Evolutionary conservation across 768 basidiomycete genomes (phyloP).

Genomic region (Boletellus ananas): DNA sequence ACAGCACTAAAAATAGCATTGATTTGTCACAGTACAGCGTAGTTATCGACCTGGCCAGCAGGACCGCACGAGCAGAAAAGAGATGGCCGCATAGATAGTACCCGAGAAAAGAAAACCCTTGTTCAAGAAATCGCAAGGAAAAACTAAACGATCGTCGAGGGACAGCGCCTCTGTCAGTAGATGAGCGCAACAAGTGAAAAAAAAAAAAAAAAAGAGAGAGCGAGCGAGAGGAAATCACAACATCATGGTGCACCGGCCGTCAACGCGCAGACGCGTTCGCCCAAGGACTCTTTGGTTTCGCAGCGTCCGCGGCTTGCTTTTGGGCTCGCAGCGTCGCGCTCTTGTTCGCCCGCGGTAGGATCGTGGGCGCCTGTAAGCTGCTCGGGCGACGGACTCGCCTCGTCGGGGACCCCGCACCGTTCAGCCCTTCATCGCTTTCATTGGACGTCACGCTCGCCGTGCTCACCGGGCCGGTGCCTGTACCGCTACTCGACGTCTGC

Average conservation of each 20-base stretch:
- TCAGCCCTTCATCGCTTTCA: constrained; percentile 20
- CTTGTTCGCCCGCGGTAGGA: constrained; percentile 67
- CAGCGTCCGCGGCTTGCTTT: constrained; percentile 47
- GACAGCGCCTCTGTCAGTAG: constrained; percentile 17
- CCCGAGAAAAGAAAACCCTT: constrained; percentile 2
- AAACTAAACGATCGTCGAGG: constrained; percentile 14
- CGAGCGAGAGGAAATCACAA: too few relatives aligned
- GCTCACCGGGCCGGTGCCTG: constrained; percentile 26
- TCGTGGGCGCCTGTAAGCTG: constrained; percentile 56
- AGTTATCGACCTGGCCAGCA: constrained; percentile 13
- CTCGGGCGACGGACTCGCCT: constrained; percentile 47
- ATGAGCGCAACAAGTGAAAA: constrained; percentile 16
- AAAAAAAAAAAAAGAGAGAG: too few relatives aligned
- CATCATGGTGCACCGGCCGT: constrained; percentile 1
- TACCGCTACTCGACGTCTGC: constrained; percentile 25
- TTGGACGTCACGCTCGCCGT: constrained; percentile 25
- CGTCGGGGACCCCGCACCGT: constrained; percentile 21
- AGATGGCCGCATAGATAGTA: constrained; percentile 11
- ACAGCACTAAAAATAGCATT: neutral
- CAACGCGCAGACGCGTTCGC: constrained; percentile 29
- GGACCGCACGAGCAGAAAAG: neutral
- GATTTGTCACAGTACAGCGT: neutral
- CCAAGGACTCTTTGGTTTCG: constrained; percentile 32
- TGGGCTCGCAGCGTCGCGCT: constrained; percentile 68
- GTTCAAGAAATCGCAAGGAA: constrained; percentile 18